Conservation (phyloP, 2,329 filamentous ascomycete genomes). For the Arthrobotrys conoides region DNA sequence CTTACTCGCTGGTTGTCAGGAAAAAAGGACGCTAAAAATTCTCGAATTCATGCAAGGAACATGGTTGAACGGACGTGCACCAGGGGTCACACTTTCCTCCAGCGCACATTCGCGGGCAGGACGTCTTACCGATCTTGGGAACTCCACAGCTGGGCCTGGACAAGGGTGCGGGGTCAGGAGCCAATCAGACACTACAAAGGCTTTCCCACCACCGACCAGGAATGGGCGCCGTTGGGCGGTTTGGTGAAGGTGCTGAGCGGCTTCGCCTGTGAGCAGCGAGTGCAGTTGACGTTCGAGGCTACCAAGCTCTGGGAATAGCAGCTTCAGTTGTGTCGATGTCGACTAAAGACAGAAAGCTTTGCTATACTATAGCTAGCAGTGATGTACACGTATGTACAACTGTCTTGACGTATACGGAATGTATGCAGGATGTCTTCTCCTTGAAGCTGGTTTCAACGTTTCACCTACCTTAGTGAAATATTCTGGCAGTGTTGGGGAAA, state of each 20-base stretch:
- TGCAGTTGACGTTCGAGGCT: conserved; percentile 17
- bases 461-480: conserved; percentile 25
- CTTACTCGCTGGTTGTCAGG: conserved; percentile 49
- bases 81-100: conserved; percentile 49
- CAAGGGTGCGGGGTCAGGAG: conserved; percentile 27
- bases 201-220: conserved; percentile 5
- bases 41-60: conserved; percentile 61
- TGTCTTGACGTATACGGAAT: conserved; percentile 10
- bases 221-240: conserved; percentile 15
- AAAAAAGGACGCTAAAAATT: conserved; percentile 59
- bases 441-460: conserved; percentile 40
- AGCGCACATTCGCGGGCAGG: conserved; percentile 52
- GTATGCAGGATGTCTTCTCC: conserved; percentile 40
- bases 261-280: conserved; percentile 6
- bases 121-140: conserved; percentile 58
- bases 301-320: conserved; percentile 15
- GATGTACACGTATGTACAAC: no score
- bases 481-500: conserved; percentile 33
- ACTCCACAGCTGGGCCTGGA: conserved; percentile 44
- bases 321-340: conserved; percentile 20
- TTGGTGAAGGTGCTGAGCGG: conserved; percentile 25
- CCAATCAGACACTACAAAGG: conserved; percentile 49
- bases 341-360: conserved; percentile 11
- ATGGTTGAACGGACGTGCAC: conserved; percentile 48
- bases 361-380: not conserved